These are phyloP conservation scores for Sporothrix humicola DNA, from an alignment of 2,329 filamentous ascomycete species.

Conservation along the genomic window DNA sequence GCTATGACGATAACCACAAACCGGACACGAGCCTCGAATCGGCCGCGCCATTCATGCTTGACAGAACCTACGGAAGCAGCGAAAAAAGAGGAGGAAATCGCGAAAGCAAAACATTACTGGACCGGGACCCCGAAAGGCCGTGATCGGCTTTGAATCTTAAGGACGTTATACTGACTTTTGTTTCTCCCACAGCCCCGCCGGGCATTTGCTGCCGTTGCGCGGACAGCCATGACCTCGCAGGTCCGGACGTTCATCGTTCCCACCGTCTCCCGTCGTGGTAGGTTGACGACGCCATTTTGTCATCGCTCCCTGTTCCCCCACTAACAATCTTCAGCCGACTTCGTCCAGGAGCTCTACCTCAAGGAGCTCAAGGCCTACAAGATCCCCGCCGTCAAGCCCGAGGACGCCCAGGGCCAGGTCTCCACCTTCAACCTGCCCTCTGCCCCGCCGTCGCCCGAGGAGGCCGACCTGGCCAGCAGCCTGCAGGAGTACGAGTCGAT, in stretches of 20 bases:
- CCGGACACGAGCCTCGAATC: not conserved
- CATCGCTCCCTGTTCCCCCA: too few species aligned
- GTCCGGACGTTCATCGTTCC: constrained; percentile 60
- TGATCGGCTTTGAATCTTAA: not conserved
- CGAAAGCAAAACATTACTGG: too few species aligned
- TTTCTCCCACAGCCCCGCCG: constrained; percentile 50
- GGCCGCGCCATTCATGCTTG: not conserved
- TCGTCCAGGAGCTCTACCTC: constrained; percentile 97
- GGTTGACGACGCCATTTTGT: constrained; percentile 42
- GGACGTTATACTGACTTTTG: not conserved
- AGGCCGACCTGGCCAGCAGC: constrained; percentile 88
- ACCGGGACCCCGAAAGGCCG: too few species aligned
- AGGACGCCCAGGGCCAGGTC: constrained; percentile 88
- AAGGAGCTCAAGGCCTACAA: constrained; percentile 97
- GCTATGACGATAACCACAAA: not conserved
- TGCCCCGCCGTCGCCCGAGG: constrained; percentile 86
- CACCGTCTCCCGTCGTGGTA: constrained; percentile 67
- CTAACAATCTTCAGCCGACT: constrained; percentile 71
- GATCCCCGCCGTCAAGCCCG: constrained; percentile 78
- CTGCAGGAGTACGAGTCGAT: constrained; percentile 94
- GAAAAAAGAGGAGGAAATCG: not conserved
- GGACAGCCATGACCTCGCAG: constrained; percentile 49
- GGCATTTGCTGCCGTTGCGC: constrained; percentile 52
- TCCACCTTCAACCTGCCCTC: constrained; percentile 83
- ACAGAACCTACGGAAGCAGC: not conserved